Conservation (phyloP, 1,284 basidiomycete genomes). For the Xerocomus minutiporus region DNA sequence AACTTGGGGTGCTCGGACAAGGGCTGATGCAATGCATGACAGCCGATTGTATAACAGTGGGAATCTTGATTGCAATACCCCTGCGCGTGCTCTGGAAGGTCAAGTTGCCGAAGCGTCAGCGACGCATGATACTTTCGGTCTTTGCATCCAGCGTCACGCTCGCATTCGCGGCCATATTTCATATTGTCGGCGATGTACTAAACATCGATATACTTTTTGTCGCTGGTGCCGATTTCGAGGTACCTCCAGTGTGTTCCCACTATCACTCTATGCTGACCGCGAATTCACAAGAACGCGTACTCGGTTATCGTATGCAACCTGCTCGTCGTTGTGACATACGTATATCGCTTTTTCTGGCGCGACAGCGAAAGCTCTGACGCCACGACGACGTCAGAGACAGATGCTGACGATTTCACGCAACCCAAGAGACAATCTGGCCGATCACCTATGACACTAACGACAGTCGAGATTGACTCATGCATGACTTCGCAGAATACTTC, state of each 20-base stretch:
- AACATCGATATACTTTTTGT: neutral
- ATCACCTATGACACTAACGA: neutral
- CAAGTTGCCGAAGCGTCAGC: conserved; percentile 13
- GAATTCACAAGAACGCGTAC: neutral
- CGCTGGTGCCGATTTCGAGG: conserved; percentile 6
- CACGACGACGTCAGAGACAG: neutral
- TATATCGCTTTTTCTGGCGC: conserved; percentile 4
- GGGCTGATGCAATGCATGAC: neutral
- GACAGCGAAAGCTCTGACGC: neutral
- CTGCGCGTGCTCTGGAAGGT: conserved; percentile 19
- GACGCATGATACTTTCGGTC: conserved; percentile 17
- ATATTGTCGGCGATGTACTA: conserved; percentile 7
- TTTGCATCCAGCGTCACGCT: conserved; percentile 17
- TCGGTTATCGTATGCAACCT: conserved; percentile 22
- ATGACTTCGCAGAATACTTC: neutral
- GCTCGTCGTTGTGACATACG: conserved; percentile 20
- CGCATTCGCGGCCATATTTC: conserved; percentile 12
- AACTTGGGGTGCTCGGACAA: neutral
- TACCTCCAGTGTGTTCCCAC: neutral
- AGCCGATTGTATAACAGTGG: conserved; percentile 13
- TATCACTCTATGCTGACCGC: neutral
- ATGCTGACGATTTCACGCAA: conserved; percentile 8
- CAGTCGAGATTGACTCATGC: neutral
- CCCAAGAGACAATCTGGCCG: neutral
- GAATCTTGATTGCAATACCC: conserved; percentile 11